Evolutionary conservation across 2,329 filamentous ascomycete species (phyloP), one percentile per base, ranked within the genome.

Genomic region (Nemania serpens): DNA sequence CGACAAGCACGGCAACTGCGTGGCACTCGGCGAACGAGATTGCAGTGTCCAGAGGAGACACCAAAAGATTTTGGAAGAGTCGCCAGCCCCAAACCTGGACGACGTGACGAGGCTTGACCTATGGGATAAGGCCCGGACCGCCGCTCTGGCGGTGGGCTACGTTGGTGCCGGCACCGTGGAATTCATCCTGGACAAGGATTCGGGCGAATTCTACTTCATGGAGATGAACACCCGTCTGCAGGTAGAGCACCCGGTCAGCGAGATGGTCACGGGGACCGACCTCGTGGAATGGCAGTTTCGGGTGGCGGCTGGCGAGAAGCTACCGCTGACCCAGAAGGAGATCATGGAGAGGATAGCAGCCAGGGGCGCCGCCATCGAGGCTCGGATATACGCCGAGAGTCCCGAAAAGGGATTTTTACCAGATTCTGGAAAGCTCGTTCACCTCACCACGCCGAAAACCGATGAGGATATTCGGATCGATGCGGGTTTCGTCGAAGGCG

Each of bases 281-380:
- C 88, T 99, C 37, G 95, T 99, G 3, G 89, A 94, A 72, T 99
- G 95, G 95, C 95, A 99, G 77, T 91, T 99, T 71, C 87, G 93
- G 80, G 90, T 84, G 37, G 84, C 83, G 2, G 82, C 81, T 7
- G 82, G 84, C 34, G 84, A 87, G 76, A 77, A 75, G 67, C 75
- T 87, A 55, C 84, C 84, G 2, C 72, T 87, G 63, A 82, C 79
- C 1, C 84, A 87, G 67, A 77, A 77, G 33, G 78, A 85, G 70
- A 90, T 98, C 45, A 91, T 94, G 48, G 86, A 76, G 43, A 83
- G 87, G 65, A 98, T 99, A 74, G 81, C 82, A 36, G 82, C 84
- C 66, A 83, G 88, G 47, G 95, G 95, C 1, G 91, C 93, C 70
- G 95, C 93, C 11, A 96, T 99, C 63, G 95, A 99, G 79, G 94